Evolutionary conservation across 257 asterid genomes (phyloP).

Genomic region (Nicotiana attenuata): DNA sequence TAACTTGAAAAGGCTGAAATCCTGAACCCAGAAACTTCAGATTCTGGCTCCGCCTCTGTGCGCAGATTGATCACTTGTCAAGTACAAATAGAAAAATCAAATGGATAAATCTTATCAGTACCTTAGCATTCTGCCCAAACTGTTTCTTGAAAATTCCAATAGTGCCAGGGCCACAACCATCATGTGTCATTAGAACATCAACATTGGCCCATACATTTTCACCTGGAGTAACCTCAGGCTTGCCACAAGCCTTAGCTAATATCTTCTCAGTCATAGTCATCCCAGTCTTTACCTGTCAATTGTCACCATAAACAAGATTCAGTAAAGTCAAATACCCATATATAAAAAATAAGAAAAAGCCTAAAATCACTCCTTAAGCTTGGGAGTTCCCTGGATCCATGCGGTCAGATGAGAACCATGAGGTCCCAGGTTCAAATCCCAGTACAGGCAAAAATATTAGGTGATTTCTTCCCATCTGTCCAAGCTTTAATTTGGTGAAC

Average conservation of each 20-base stretch:
- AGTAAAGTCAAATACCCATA: not conserved
- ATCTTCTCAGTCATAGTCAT: conserved; percentile 97
- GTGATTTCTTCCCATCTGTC: too few species aligned
- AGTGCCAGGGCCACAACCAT: conserved; percentile 84
- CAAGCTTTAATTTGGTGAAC: too few species aligned
- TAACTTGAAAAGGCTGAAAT: too few species aligned
- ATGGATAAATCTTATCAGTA: conserved; percentile 11
- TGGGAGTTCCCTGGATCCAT: too few species aligned
- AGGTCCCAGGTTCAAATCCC: too few species aligned
- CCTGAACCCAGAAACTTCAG: too few species aligned
- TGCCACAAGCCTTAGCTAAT: conserved; percentile 75
- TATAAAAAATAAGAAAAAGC: not conserved
- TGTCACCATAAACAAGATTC: not conserved
- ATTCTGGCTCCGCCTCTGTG: too few species aligned
- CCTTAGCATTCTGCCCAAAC: conserved; percentile 92
- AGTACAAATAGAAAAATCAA: not conserved
- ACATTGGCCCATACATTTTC: conserved; percentile 89
- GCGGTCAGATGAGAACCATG: too few species aligned
- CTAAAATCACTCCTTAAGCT: too few species aligned
- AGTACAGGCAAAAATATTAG: too few species aligned
- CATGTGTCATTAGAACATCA: conserved; percentile 92
- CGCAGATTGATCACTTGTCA: not conserved
- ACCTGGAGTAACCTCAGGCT: conserved; percentile 67
- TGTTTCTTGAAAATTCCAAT: conserved; percentile 83
- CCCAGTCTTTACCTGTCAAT: conserved; percentile 67